A percentile compares a stretch with the other conserved stretches of the same genome.
Conservation (phyloP, 306 rosid species). For the Vicia faba region DNA sequence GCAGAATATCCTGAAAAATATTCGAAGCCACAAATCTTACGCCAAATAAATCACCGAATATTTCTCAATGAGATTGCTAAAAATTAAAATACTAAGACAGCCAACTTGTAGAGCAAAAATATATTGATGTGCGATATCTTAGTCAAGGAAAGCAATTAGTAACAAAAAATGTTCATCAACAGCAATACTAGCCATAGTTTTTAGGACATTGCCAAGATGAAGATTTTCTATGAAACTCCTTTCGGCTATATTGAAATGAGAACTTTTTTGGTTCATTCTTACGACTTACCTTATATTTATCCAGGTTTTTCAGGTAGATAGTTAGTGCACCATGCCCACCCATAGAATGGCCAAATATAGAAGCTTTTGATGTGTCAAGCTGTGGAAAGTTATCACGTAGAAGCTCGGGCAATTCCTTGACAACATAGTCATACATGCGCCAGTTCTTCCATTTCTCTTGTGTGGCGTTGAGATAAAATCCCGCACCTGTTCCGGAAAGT, state of each 20-base stretch:
- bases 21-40: constrained; percentile 11
- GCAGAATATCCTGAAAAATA: background rate
- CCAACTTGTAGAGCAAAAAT: background rate
- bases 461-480: constrained; percentile 93
- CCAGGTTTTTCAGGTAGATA: constrained; percentile 77
- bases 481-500: constrained; percentile 70
- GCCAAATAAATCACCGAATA: constrained; percentile 9
- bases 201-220: constrained; percentile 7
- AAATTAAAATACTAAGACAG: constrained; percentile 13
- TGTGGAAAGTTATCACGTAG: constrained; percentile 70
- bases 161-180: constrained; percentile 12
- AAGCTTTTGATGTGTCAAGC: constrained; percentile 81
- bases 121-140: background rate
- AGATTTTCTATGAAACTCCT: constrained; percentile 3
- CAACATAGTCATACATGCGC: constrained; percentile 96
- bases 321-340: constrained; percentile 97
- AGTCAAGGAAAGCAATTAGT: constrained; percentile 16
- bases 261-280: constrained; percentile 28
- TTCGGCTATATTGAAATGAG: background rate
- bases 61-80: constrained; percentile 10
- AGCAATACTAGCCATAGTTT: constrained; percentile 17
- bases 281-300: constrained; percentile 76
- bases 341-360: constrained; percentile 95
- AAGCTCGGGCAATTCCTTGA: constrained; percentile 82
- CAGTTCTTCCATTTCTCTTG: constrained; percentile 98